These are phyloP conservation scores for Glaciozyma martinii DNA, from an alignment of 768 basidiomycete genomes.

Conservation along the genomic window DNA sequence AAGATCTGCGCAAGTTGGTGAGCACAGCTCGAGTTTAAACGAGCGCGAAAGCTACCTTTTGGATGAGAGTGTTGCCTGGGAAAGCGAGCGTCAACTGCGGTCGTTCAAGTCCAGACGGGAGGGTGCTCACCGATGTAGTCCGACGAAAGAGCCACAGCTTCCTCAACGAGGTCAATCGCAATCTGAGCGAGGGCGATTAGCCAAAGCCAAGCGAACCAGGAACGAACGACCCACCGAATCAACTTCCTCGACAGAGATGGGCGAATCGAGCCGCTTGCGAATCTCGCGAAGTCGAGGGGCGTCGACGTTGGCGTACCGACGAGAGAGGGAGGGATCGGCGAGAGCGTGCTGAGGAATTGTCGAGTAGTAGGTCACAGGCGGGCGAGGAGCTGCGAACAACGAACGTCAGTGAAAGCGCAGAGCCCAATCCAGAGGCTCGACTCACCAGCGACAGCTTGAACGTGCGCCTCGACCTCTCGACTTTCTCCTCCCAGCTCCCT, in stretches of 20 bases:
- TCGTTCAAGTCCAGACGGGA: neutral
- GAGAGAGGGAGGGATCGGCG: conserved; percentile 25
- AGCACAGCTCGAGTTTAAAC: neutral
- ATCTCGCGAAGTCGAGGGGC: conserved; percentile 87
- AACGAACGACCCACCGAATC: conserved; percentile 45
- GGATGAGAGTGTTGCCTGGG: conserved; percentile 64
- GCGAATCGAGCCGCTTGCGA: conserved; percentile 82
- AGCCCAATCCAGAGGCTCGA: conserved; percentile 22
- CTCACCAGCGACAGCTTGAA: conserved; percentile 76
- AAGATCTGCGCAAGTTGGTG: conserved; percentile 55
- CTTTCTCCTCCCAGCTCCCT: conserved; percentile 73
- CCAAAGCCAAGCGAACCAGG: neutral
- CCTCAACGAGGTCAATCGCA: conserved; percentile 82
- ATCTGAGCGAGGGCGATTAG: conserved; percentile 43
- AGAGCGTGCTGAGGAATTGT: conserved; percentile 75
- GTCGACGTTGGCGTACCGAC: conserved; percentile 52
- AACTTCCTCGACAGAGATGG: conserved; percentile 64
- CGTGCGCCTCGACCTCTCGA: conserved; percentile 69
- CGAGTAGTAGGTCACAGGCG: conserved; percentile 91
- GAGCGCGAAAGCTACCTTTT: conserved; percentile 21
- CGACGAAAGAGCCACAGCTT: conserved; percentile 87
- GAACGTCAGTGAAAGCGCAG: too few relatives aligned
- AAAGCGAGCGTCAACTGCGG: neutral
- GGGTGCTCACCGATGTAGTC: conserved; percentile 71
- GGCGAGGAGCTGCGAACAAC: conserved; percentile 62